phyloP scores from a whole-genome alignment of 1,284 basidiomycete genomes.

The Peniophora sp. region DNA sequence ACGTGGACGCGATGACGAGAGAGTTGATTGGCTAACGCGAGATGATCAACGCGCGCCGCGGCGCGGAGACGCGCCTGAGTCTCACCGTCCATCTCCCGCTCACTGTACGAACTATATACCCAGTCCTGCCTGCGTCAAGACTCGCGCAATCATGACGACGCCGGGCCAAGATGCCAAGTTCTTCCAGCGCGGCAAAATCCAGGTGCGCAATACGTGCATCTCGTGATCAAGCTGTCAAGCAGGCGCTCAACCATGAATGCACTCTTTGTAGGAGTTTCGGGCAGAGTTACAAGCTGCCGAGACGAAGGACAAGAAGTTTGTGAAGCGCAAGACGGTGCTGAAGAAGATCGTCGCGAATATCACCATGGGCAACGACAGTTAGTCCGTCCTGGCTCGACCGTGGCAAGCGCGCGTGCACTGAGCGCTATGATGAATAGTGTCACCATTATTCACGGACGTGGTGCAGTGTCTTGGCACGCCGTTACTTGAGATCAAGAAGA shows the following conservation, averaged over 20 bases:
- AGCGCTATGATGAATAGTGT: slow-evolving; percentile 57
- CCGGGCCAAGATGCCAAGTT: slow-evolving; percentile 84
- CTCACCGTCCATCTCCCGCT: no score
- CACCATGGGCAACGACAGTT: slow-evolving; percentile 90
- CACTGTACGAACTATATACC: no score
- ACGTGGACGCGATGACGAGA: no score
- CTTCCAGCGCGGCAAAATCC: slow-evolving; percentile 87
- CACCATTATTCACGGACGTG: slow-evolving; percentile 84
- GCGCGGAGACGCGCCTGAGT: not conserved
- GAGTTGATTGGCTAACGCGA: slow-evolving; percentile 13
- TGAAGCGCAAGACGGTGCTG: slow-evolving; percentile 83
- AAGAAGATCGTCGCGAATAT: slow-evolving; percentile 97
- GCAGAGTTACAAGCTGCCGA: slow-evolving; percentile 85
- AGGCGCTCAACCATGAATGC: no score
- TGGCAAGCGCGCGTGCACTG: slow-evolving; percentile 3
- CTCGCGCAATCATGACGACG: slow-evolving; percentile 35
- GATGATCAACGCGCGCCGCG: slow-evolving; percentile 9
- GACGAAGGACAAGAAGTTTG: slow-evolving; percentile 89
- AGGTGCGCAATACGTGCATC: slow-evolving; percentile 43
- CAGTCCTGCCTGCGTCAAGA: no score
- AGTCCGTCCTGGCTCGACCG: slow-evolving; percentile 36
- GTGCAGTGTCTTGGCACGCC: slow-evolving; percentile 85
- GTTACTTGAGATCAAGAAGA: slow-evolving; percentile 97
- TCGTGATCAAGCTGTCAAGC: no score
- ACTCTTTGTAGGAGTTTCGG: slow-evolving; percentile 60